Conservation (phyloP, 768 basidiomycete species). For the Auriscalpium orientale region DNA sequence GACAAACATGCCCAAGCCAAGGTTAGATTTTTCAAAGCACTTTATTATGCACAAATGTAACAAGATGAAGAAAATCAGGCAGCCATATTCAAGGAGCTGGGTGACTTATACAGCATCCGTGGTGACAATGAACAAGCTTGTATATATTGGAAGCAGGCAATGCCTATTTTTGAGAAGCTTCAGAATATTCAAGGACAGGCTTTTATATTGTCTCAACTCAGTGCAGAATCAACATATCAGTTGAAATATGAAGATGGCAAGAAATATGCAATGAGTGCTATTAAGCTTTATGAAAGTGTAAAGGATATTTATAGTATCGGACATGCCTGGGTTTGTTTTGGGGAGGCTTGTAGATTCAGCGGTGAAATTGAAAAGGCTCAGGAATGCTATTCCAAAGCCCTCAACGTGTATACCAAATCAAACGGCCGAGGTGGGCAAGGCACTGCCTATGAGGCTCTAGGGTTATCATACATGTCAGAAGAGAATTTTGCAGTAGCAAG, state of each 20-base stretch:
- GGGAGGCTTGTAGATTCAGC: not conserved
- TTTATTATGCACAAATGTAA: not conserved
- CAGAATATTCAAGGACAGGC: not conserved
- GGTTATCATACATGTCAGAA: too few relatives aligned
- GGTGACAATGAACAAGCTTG: not conserved
- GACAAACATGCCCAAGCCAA: not conserved
- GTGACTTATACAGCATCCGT: not conserved
- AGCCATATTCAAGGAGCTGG: not conserved
- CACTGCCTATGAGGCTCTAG: not conserved
- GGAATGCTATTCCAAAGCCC: not conserved
- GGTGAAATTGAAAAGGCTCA: not conserved
- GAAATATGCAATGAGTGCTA: too few relatives aligned
- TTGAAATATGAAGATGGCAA: too few relatives aligned
- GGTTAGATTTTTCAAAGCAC: not conserved
- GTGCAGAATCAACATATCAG: too few relatives aligned
- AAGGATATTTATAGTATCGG: too few relatives aligned
- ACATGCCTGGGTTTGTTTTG: not conserved
- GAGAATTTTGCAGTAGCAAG: too few relatives aligned
- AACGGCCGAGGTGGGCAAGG: not conserved
- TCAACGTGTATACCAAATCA: not conserved
- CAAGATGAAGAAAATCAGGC: not conserved
- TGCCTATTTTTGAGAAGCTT: not conserved
- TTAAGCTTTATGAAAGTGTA: too few relatives aligned
- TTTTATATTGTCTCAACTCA: not conserved
- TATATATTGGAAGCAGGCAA: not conserved